Evolutionary conservation across 2,329 filamentous ascomycete species (phyloP).

Genomic region (Claviceps sorghi): DNA sequence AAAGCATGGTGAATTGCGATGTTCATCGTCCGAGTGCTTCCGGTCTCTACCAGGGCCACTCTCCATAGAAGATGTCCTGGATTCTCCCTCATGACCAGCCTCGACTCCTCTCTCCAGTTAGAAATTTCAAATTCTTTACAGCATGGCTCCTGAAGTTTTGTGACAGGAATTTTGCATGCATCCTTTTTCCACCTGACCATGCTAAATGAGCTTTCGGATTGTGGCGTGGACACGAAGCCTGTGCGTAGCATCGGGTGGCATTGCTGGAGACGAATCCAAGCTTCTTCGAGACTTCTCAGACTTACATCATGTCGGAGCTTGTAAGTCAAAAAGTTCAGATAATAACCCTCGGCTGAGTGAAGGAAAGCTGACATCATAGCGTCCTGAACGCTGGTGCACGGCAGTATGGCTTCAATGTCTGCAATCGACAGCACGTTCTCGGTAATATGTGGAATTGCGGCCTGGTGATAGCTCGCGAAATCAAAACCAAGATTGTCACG

Average conservation of each 20-base stretch:
- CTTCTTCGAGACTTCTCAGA: slow-evolving; percentile 28
- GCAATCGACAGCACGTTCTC: slow-evolving; percentile 8
- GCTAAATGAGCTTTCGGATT: slow-evolving; percentile 48
- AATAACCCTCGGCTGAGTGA: slow-evolving; percentile 50
- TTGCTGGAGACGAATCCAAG: slow-evolving; percentile 43
- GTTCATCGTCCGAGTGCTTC: slow-evolving; percentile 20
- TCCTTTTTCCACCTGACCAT: slow-evolving; percentile 49
- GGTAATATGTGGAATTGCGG: slow-evolving; percentile 17
- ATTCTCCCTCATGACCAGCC: slow-evolving; percentile 21
- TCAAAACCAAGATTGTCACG: slow-evolving; percentile 16
- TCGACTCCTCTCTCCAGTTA: slow-evolving; percentile 23
- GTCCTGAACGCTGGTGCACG: slow-evolving; percentile 66
- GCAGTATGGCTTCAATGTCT: slow-evolving; percentile 45
- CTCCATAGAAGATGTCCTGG: slow-evolving; percentile 50
- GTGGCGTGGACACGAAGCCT: slow-evolving; percentile 51
- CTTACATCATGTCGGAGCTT: slow-evolving; percentile 27
- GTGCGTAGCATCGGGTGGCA: slow-evolving; percentile 61
- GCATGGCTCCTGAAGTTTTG: background rate
- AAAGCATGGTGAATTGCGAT: slow-evolving; percentile 61
- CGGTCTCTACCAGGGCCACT: slow-evolving; percentile 30
- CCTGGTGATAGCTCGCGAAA: slow-evolving; percentile 23
- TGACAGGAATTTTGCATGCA: slow-evolving; percentile 7
- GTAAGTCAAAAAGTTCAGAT: slow-evolving; percentile 60
- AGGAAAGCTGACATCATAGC: slow-evolving; percentile 67
- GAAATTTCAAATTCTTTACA: background rate